These are phyloP conservation scores for Hypoxylon lenormandii DNA, from an alignment of 495 filamentous ascomycete species.

Conservation along the genomic window DNA sequence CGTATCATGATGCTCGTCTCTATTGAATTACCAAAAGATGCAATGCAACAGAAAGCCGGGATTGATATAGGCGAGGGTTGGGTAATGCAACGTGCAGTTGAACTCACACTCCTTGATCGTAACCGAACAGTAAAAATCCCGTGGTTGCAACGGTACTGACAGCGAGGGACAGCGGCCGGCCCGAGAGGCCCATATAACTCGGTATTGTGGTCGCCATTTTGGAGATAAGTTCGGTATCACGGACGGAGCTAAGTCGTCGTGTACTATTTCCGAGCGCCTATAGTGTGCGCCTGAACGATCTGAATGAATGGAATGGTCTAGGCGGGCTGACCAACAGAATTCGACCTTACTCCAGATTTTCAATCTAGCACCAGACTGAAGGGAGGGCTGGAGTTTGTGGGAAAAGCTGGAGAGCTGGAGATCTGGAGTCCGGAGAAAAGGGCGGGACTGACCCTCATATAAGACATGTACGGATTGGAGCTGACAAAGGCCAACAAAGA, in stretches of 20 bases:
- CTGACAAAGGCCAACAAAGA: constrained; percentile 33
- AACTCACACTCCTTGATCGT: constrained; percentile 67
- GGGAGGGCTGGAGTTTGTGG: constrained; percentile 31
- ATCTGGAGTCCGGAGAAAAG: constrained; percentile 41
- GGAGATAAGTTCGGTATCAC: constrained; percentile 7
- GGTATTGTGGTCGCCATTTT: constrained; percentile 60
- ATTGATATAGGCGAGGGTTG: background rate
- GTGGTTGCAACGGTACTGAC: constrained; percentile 74
- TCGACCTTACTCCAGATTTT: constrained; percentile 40
- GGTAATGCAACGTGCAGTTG: background rate
- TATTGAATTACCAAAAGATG: background rate
- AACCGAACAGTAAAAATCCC: constrained; percentile 80
- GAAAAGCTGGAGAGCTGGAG: constrained; percentile 17
- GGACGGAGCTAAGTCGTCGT: constrained; percentile 12
- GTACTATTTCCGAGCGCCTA: constrained; percentile 12
- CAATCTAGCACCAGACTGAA: constrained; percentile 40
- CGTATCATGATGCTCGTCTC: background rate
- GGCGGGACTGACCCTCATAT: constrained; percentile 44
- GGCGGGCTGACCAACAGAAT: constrained; percentile 21
- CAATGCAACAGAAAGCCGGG: background rate
- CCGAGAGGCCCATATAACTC: constrained; percentile 71
- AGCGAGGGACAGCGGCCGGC: constrained; percentile 70
- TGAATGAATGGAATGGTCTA: constrained; percentile 10
- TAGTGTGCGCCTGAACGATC: background rate
- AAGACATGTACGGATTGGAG: constrained; percentile 16